Evolutionary conservation across 306 rosid genomes (phyloP), one percentile per base, ranked within the genome.

Genomic region (Prunus davidiana): DNA sequence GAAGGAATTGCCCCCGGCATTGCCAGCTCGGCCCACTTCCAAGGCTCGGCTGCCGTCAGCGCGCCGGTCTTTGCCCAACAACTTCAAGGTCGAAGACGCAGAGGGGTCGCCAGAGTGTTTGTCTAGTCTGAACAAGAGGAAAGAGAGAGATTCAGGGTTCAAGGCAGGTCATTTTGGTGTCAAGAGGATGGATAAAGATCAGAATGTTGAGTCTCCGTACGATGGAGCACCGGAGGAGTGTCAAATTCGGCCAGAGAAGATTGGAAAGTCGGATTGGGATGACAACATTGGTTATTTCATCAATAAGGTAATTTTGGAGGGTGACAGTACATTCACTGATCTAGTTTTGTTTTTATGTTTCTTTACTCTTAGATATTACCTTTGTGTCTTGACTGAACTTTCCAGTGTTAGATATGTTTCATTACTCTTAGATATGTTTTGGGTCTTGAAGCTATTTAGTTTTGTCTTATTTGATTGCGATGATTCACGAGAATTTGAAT

Each of bases 1-100:
- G 0, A 91, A 84, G 87, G 97, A 91, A 85, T 69, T 83, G 78
- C 99, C 99, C 5, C 99, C 99, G 62, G 99, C 94, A 81, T 91
- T 96, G 89, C 99, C 99, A 41, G 69, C 96, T 32, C 85, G 99
- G 74, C 99, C 99, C 1, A 76, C 82, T 46, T 91, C 97, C 16
- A 87, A 80, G 79, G 94, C 88, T 25, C 82, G 97, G 81, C 86
- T 88, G 60, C 98, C 99, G 0, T 83, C 96, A 46, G 91, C 88
- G 24, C 84, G 90, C 62, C 89, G 93, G 67, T 80, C 96, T 45
- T 71, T 96, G 74, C 94, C 97, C 12, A 80, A 72, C 43, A 88
- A 60, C 61, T 91, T 92, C 82, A 88, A 68, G 83, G 78, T 81
- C 54, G 89, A 56, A 5, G 71, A 9, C 50, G 82, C 52, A 19